phyloP scores from a whole-genome alignment of 352 stramenopile genomes.

The Pythium grandisporangium region DNA sequence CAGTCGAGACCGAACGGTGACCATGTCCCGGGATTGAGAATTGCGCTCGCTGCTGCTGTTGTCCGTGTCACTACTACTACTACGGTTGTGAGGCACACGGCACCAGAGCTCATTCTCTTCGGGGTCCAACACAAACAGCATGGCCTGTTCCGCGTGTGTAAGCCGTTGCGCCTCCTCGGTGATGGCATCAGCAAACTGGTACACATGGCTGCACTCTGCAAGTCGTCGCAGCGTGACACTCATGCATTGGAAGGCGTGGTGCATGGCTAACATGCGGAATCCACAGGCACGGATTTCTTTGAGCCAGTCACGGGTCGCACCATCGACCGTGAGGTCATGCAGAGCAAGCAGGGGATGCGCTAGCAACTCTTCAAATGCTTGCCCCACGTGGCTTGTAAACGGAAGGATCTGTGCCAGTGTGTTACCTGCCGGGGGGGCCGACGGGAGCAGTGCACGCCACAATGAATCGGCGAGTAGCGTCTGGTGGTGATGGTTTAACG shows the following conservation, averaged over 20 bases:
- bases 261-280: conserved; percentile 40
- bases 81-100: conserved; percentile 21
- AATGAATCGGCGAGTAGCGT: conserved; percentile 35
- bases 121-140: conserved; percentile 63
- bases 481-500: conserved; percentile 7
- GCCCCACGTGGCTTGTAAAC: conserved; percentile 43
- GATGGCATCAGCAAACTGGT: conserved; percentile 46
- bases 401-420: conserved; percentile 8
- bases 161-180: conserved; percentile 34
- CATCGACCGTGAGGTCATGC: conserved; percentile 37
- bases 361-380: conserved; percentile 50
- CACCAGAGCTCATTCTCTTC: conserved; percentile 76
- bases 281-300: conserved; percentile 41
- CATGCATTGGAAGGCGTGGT: conserved; percentile 53
- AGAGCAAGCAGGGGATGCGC: conserved; percentile 37
- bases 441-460: conserved; percentile 35
- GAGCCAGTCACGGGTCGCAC: conserved; percentile 52
- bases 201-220: conserved; percentile 42
- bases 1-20: conserved; percentile 17
- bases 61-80: not conserved
- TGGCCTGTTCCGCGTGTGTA: conserved; percentile 43
- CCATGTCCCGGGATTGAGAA: conserved; percentile 14
- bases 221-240: conserved; percentile 38
- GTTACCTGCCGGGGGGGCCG: conserved; percentile 6
- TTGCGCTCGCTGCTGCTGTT: not conserved